Conservation (phyloP, 2,329 filamentous ascomycete genomes). For the Cadophora sp. region DNA sequence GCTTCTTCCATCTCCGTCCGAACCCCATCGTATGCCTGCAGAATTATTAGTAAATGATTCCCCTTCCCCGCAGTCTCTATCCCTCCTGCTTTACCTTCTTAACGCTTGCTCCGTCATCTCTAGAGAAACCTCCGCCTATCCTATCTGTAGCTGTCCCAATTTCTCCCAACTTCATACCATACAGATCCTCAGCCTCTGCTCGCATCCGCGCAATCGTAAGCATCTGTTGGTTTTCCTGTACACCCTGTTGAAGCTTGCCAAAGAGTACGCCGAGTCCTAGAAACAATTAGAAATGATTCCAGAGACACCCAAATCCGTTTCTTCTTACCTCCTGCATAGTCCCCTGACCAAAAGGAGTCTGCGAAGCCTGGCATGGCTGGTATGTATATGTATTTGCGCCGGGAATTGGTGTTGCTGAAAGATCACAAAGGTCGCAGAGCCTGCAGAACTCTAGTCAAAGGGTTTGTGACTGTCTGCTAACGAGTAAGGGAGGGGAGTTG, state of each 20-base stretch:
- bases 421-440: conserved; percentile 1
- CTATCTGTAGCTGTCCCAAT: conserved; percentile 85
- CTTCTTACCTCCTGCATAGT: conserved; percentile 86
- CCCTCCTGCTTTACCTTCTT: conserved; percentile 77
- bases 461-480: conserved; percentile 17
- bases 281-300: neutral
- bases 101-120: conserved; percentile 94
- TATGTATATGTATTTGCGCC: conserved; percentile 10
- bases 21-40: conserved; percentile 90
- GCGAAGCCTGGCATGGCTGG: conserved; percentile 83
- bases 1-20: conserved; percentile 92
- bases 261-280: conserved; percentile 92
- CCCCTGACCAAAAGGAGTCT: conserved; percentile 96
- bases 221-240: conserved; percentile 93
- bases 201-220: conserved; percentile 91
- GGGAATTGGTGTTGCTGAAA: neutral
- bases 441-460: neutral
- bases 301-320: conserved; percentile 35
- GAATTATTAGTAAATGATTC: conserved; percentile 32
- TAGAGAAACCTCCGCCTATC: conserved; percentile 80
- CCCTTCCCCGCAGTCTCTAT: no score
- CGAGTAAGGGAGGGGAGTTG: conserved; percentile 25
- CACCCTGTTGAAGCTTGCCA: conserved; percentile 94
- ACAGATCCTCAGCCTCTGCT: conserved; percentile 92
- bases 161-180: conserved; percentile 79